Base-by-base conservation (phyloP, 192 early-diverging fungal genomes). In the Entophlyctis helioformis region DNA sequence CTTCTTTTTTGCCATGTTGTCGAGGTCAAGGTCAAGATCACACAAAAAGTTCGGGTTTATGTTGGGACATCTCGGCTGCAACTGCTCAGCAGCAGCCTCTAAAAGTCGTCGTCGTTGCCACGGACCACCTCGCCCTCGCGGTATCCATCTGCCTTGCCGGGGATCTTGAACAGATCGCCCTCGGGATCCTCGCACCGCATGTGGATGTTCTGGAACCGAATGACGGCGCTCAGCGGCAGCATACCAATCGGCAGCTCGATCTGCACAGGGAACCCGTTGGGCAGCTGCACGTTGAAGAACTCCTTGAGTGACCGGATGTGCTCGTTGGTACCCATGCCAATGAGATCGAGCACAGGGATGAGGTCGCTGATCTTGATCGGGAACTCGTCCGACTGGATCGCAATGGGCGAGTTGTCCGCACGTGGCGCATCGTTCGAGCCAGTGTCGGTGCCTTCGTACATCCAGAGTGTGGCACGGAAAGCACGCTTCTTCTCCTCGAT, bases 231-330 rank as follows among this genome's bases (percentile, higher is more conserved):
- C 1, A 71, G 36, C 6, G 69, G 69, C 25, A 67, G 44, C 46
- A 71, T 46, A 7, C 62, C 63, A 16, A 71, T 44, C 16, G 69
- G 69, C 23, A 71, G 54, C 41, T 71, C 69, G 10, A 71, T 35
- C 39, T 67, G 63, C 15, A 71, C 63, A 31, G 69, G 68, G 42
- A 67, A 64, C 24, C 69, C 69, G 10, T 54, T 46, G 2, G 69
- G 69, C 45, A 72, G 49, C 19, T 63, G 36, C 25, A 48, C 34
- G 41, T 53, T 53, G 40, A 68, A 53, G 38, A 72, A 68, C 19
- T 62, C 56, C 21, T 48, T 45, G 18, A 72, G 52, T 4, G 62
- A 52, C 15, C 48, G 28, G 12, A 68, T 42, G 48, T 72, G 64
- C n/a, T 62, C 55, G 43, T 59, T 50, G 15, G 41, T 31, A 16